phyloP scores from a whole-genome alignment of 2,329 filamentous ascomycete species.

The Fusarium cyanostomum region DNA sequence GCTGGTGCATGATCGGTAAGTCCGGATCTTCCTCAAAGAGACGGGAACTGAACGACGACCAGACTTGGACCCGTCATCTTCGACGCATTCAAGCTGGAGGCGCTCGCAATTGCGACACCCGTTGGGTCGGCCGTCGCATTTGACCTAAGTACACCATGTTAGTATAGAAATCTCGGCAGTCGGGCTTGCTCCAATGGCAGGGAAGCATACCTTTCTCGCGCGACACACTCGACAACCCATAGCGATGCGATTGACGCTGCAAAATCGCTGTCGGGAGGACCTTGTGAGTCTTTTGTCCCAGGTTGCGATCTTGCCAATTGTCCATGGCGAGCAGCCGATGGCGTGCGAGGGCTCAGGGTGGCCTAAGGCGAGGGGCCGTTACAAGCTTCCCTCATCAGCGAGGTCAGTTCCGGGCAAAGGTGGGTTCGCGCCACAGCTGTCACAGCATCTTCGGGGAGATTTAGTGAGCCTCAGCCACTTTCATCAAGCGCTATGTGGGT shows the following conservation, averaged over 20 bases:
- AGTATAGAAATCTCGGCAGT: conserved; percentile 10
- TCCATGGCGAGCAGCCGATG: conserved; percentile 44
- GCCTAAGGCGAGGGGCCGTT: conserved; percentile 40
- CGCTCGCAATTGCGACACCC: conserved; percentile 56
- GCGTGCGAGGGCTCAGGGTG: conserved; percentile 41
- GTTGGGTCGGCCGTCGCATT: conserved; percentile 54
- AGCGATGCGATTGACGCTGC: conserved; percentile 29
- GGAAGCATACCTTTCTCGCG: conserved; percentile 50
- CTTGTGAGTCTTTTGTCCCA: conserved; percentile 30
- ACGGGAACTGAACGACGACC: conserved; percentile 41
- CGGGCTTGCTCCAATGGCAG: background rate
- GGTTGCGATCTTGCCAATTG: conserved; percentile 33
- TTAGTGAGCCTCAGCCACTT: conserved; percentile 20
- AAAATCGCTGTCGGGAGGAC: conserved; percentile 26
- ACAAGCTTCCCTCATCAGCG: conserved; percentile 11
- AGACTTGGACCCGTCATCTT: conserved; percentile 46
- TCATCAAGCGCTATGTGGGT: conserved; percentile 37
- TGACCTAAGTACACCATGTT: conserved; percentile 47
- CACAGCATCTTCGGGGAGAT: conserved; percentile 27
- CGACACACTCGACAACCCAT: conserved; percentile 55
- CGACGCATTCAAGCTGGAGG: conserved; percentile 54
- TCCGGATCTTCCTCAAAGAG: conserved; percentile 52
- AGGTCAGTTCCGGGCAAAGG: conserved; percentile 26
- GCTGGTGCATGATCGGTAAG: conserved; percentile 52
- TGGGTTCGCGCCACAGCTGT: conserved; percentile 25